Evolutionary conservation across 495 filamentous ascomycete species (phyloP).

Genomic region (Podospora conica): DNA sequence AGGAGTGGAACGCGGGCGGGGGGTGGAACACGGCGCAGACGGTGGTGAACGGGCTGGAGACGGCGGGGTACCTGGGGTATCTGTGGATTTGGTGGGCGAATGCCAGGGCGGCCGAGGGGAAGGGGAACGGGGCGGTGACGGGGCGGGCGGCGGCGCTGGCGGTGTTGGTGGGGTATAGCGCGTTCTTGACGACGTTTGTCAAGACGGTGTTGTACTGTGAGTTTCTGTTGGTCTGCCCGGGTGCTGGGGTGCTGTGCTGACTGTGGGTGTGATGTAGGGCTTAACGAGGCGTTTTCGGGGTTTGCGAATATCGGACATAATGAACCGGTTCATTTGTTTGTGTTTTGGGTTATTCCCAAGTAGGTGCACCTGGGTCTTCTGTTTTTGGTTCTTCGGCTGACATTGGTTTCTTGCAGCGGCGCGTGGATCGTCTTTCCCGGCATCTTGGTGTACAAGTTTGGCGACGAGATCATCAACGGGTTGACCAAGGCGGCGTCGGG

Average conservation of each 20-base stretch:
- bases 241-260: background rate
- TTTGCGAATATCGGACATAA: slow-evolving; percentile 82
- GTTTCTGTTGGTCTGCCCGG: slow-evolving; percentile 23
- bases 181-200: slow-evolving; percentile 73
- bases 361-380: slow-evolving; percentile 39
- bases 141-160: slow-evolving; percentile 58
- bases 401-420: slow-evolving; percentile 46
- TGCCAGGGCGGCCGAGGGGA: no score
- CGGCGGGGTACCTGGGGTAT: slow-evolving; percentile 62
- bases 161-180: slow-evolving; percentile 59
- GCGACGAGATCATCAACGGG: slow-evolving; percentile 62
- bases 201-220: slow-evolving; percentile 87
- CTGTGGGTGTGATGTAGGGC: slow-evolving; percentile 42
- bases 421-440: slow-evolving; percentile 69
- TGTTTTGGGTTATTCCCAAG: slow-evolving; percentile 78
- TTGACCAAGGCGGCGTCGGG: slow-evolving; percentile 42
- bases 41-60: slow-evolving; percentile 68
- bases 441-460: slow-evolving; percentile 65
- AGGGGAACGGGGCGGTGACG: slow-evolving; percentile 40
- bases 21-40: slow-evolving; percentile 80
- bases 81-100: slow-evolving; percentile 57
- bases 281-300: slow-evolving; percentile 71
- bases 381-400: background rate
- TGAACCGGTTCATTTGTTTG: slow-evolving; percentile 45
- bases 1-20: slow-evolving; percentile 61